Evolutionary conservation across 2,329 filamentous ascomycete genomes (phyloP), one percentile per base, ranked within the genome.

Genomic region (Calycina herbarum): DNA sequence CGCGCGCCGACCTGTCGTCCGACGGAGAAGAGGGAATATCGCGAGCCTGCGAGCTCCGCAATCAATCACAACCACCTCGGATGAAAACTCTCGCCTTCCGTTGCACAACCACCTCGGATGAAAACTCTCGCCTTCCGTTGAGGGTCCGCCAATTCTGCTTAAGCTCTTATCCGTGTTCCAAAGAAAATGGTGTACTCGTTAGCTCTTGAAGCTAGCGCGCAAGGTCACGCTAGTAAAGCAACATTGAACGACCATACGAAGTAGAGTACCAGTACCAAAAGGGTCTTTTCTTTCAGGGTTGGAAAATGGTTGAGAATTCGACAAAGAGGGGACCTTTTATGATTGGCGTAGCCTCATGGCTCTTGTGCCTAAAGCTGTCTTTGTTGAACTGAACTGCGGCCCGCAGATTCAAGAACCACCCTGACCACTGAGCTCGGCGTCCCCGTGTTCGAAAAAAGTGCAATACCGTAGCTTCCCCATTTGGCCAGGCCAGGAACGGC

Each of bases 391-490:
- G 31, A 33, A 33, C 31, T 33, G 31, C 31, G 35, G 8, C 13
- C 35, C 35, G 13, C 35, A 38, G 35, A 15, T 38, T 38, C 35
- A 38, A 38, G 35, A 38, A 15, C 35, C 35, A 35, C 33, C 33
- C 33, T 35, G 33, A 35, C 4, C 10, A 38, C 35, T 15, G 8
- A 38, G 10, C 35, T 60, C 58, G 38, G 58, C 8, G 24, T 60
- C 33, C 35, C 58, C 58, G 58, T 29, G 58, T 27, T 60, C 27
- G n/a, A 60, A 45, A 40, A 38, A 42, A 40, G 4, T 40, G 24
- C 33, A 45, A 42, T 45, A 40, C 35, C 58, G 58, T 42, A 60
- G 58, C n/a, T 60, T 60, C 58, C 58, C 58, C 58, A 60, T 60
- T 42, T 7, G 20, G 58, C 7, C 6, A 24, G 45, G n/a, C n/a